Evolutionary conservation across 202 grass and related monocot genomes (phyloP).

Genomic region (Cymbopogon flexuosus): DNA sequence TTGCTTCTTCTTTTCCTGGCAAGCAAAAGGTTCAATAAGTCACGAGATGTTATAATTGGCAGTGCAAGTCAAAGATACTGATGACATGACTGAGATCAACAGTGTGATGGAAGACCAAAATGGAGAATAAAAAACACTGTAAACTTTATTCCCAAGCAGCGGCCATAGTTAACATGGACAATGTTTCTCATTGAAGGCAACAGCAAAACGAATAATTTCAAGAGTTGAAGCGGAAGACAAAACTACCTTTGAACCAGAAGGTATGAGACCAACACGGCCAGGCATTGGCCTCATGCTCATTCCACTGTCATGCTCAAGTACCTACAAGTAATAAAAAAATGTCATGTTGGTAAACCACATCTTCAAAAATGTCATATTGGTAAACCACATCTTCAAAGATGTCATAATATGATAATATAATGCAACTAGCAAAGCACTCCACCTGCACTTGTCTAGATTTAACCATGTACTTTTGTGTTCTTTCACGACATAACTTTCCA

Average conservation of each 20-base stretch:
- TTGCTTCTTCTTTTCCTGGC: constrained; percentile 79
- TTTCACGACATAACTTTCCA: constrained; percentile 82
- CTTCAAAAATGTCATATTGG: neutral
- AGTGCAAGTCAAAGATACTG: neutral
- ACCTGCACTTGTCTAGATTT: constrained; percentile 95
- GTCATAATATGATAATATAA: neutral
- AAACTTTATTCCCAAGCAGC: neutral
- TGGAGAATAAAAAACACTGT: neutral
- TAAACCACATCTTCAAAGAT: neutral
- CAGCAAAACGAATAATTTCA: neutral
- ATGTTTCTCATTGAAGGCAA: neutral
- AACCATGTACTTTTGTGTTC: constrained; percentile 70
- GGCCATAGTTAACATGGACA: neutral
- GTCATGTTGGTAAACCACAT: neutral
- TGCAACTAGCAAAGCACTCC: constrained; percentile 1
- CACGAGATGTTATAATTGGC: constrained; percentile 8
- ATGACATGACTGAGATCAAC: neutral
- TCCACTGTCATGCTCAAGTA: constrained; percentile 73
- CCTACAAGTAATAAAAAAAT: constrained; percentile 34
- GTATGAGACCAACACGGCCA: constrained; percentile 68
- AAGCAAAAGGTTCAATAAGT: constrained; percentile 16
- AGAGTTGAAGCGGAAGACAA: neutral
- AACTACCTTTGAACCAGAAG: constrained; percentile 70
- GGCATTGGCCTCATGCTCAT: constrained; percentile 85
- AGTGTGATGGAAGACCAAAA: neutral